phyloP scores from a whole-genome alignment of 345 rosid species.

The Eucalyptus melliodora region DNA sequence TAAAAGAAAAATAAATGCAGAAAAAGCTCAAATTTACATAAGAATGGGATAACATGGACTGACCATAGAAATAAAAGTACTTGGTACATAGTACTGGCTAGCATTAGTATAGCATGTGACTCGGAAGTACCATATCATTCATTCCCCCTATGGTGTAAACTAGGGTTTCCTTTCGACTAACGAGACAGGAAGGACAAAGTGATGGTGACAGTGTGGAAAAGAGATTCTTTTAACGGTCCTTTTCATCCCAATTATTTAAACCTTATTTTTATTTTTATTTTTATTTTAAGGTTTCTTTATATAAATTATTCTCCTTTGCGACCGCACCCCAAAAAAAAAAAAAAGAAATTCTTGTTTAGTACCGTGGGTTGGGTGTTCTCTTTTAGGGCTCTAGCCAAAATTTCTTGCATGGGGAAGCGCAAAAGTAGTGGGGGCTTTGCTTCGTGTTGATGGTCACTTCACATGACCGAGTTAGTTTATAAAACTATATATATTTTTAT shows the following conservation, averaged over 20 bases:
- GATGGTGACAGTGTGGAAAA: neutral
- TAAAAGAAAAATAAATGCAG: neutral
- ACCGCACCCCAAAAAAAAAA: no score
- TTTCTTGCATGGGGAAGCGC: neutral
- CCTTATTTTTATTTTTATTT: neutral
- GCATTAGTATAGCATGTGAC: neutral
- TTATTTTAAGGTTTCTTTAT: neutral
- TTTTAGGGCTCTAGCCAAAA: neutral
- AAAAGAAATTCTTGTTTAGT: neutral
- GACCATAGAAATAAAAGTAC: neutral
- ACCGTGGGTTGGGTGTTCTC: neutral
- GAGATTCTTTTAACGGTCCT: neutral
- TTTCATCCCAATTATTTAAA: neutral
- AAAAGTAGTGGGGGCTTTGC: neutral
- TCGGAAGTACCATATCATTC: neutral
- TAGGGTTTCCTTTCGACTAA: neutral
- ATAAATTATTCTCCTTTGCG: no score
- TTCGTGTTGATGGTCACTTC: neutral
- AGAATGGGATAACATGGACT: neutral
- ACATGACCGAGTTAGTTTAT: neutral
- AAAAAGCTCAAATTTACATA: neutral
- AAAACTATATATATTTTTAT: neutral
- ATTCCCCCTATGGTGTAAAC: neutral
- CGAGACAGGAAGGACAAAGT: neutral
- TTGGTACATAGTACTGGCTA: neutral